A percentile compares a stretch with the other conserved stretches of the same genome.
Conservation (phyloP, 2,329 filamentous ascomycete genomes). For the Botrytis squamosa region DNA sequence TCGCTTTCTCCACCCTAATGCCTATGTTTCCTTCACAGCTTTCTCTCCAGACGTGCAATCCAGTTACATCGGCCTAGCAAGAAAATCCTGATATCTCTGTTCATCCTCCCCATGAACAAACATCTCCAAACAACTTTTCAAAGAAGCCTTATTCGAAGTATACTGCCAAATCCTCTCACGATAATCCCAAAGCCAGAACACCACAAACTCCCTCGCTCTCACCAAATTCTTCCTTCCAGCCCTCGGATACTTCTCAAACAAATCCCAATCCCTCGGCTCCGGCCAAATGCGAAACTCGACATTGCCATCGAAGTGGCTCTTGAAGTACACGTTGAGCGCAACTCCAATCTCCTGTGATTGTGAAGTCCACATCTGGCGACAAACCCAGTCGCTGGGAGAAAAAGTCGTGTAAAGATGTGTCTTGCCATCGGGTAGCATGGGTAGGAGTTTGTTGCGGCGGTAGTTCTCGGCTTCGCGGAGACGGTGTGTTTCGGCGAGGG, state of each 20-base stretch:
- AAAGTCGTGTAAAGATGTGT: background rate
- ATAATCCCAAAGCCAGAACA: background rate
- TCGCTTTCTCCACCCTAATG: fast-evolving
- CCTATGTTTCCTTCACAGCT: background rate
- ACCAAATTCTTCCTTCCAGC: background rate
- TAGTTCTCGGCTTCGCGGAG: background rate
- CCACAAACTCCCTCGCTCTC: background rate
- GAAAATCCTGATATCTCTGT: background rate
- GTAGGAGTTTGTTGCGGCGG: background rate
- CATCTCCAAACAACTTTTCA: background rate
- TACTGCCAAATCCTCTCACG: background rate
- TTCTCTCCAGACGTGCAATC: fast-evolving
- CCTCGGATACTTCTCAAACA: background rate
- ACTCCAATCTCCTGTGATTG: background rate
- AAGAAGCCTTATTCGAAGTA: background rate
- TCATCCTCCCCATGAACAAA: background rate
- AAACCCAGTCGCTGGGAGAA: background rate
- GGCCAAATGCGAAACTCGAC: background rate
- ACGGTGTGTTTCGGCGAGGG: background rate
- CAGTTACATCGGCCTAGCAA: background rate
- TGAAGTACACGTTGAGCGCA: background rate
- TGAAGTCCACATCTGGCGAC: background rate
- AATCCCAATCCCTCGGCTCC: background rate
- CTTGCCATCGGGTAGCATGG: background rate
- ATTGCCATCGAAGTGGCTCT: background rate